Conservation (phyloP, 495 filamentous ascomycete genomes). For the Podospora bellae-mahoneyi region DNA sequence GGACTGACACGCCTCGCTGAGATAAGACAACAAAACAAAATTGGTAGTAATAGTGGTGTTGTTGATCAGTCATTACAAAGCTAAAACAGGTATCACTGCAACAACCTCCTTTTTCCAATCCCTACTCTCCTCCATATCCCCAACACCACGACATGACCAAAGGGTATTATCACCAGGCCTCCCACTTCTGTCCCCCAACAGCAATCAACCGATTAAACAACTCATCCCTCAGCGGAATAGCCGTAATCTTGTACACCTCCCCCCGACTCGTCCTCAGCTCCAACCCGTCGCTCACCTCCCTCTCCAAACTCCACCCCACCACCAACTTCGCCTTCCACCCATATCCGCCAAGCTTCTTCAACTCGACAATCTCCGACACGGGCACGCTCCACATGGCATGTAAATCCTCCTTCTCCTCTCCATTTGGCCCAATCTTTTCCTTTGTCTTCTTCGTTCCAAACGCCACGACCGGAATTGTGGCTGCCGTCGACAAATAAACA, state of each 20-base stretch:
- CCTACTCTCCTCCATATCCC: too few species aligned
- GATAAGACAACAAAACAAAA: too few species aligned
- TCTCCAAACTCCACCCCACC: constrained; percentile 74
- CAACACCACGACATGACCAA: too few species aligned
- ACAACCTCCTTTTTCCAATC: too few species aligned
- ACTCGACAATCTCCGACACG: constrained; percentile 54
- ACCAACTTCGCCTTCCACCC: constrained; percentile 88
- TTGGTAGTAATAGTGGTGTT: too few species aligned
- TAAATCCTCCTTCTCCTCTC: constrained; percentile 50
- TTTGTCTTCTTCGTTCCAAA: constrained; percentile 47
- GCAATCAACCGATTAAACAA: constrained; percentile 81
- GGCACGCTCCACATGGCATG: constrained; percentile 54
- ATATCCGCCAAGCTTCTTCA: constrained; percentile 79
- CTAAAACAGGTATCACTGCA: too few species aligned
- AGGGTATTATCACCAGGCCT: constrained; percentile 55
- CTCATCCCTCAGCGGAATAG: constrained; percentile 71
- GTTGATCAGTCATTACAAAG: too few species aligned
- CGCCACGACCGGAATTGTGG: constrained; percentile 57
- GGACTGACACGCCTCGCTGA: too few species aligned
- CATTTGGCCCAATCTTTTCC: constrained; percentile 40
- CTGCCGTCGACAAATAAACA: constrained; percentile 61
- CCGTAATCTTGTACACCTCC: constrained; percentile 60
- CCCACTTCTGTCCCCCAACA: constrained; percentile 85
- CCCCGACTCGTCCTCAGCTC: constrained; percentile 59
- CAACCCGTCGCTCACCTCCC: constrained; percentile 75